Percentiles rank a stretch among this genome's conserved stretches.
Conservation (phyloP, 176 grass and related monocot genomes). For the Neostapfia colusana region DNA sequence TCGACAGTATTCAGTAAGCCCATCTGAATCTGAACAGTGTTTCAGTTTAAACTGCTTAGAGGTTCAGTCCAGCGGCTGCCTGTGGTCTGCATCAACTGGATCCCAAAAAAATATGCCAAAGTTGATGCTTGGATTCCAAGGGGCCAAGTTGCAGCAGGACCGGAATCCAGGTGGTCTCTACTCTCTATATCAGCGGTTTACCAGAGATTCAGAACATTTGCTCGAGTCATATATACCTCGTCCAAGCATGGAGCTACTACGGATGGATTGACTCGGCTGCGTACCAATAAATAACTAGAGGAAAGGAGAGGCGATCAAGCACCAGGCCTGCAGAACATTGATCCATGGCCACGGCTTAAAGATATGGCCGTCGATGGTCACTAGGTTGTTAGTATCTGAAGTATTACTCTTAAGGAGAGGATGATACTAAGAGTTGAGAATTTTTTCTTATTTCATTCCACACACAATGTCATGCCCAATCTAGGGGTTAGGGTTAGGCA, state of each 20-base stretch:
- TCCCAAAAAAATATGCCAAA: conserved; percentile 47
- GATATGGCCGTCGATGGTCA: not conserved
- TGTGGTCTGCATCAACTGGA: conserved; percentile 27
- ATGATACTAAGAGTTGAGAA: no score
- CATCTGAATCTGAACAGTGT: no score
- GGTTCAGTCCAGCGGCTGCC: not conserved
- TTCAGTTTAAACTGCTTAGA: not conserved
- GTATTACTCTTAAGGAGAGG: no score
- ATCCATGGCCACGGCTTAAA: not conserved
- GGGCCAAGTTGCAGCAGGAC: conserved; percentile 28
- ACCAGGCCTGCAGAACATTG: not conserved
- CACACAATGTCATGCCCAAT: no score
- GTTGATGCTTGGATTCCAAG: conserved; percentile 28
- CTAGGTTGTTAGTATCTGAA: no score
- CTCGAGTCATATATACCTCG: no score
- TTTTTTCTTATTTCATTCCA: no score
- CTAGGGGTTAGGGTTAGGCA: no score
- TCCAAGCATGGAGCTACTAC: not conserved
- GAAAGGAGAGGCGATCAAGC: not conserved
- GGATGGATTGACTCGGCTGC: not conserved
- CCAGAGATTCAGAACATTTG: conserved; percentile 41
- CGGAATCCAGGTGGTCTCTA: conserved; percentile 41
- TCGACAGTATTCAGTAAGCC: not conserved
- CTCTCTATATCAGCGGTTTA: not conserved
- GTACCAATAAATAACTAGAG: not conserved